phyloP scores from a whole-genome alignment of 2,329 filamentous ascomycete genomes.

The Simplicillium aogashimaense region DNA sequence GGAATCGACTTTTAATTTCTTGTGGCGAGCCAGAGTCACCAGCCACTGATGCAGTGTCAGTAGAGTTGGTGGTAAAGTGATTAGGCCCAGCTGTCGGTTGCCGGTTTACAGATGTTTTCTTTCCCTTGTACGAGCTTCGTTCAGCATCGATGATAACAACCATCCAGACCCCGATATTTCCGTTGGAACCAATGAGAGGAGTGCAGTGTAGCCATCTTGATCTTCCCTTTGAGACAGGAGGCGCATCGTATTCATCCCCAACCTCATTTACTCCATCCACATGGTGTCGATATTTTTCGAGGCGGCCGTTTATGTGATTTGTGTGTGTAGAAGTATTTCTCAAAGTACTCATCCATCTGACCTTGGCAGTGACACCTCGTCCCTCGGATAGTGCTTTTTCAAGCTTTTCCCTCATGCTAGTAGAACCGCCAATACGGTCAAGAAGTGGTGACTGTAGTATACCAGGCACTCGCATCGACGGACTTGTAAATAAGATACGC shows the following conservation, averaged over 20 bases:
- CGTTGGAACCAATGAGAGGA: constrained; percentile 55
- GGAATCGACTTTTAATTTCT: too few species aligned
- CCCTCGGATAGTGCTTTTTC: constrained; percentile 54
- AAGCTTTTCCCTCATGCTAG: constrained; percentile 36
- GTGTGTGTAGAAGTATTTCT: not conserved
- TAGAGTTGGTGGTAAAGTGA: too few species aligned
- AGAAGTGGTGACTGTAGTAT: constrained; percentile 54
- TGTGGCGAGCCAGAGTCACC: too few species aligned
- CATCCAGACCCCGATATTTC: constrained; percentile 68
- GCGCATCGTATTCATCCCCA: not conserved
- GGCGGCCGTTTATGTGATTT: constrained; percentile 10
- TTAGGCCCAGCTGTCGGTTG: too few species aligned
- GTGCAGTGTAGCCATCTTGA: constrained; percentile 70
- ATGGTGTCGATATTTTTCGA: constrained; percentile 8
- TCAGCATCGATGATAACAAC: constrained; percentile 63
- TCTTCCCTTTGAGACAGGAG: constrained; percentile 31
- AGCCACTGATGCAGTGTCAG: too few species aligned
- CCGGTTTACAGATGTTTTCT: too few species aligned
- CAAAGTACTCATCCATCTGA: constrained; percentile 50
- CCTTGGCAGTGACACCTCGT: constrained; percentile 63
- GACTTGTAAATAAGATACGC: constrained; percentile 59
- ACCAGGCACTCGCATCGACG: constrained; percentile 55
- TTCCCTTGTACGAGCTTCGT: too few species aligned
- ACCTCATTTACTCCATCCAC: constrained; percentile 6
- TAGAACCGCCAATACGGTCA: constrained; percentile 40